Conservation (phyloP, 2,329 filamentous ascomycete species). For the Corinectria fuckeliana region DNA sequence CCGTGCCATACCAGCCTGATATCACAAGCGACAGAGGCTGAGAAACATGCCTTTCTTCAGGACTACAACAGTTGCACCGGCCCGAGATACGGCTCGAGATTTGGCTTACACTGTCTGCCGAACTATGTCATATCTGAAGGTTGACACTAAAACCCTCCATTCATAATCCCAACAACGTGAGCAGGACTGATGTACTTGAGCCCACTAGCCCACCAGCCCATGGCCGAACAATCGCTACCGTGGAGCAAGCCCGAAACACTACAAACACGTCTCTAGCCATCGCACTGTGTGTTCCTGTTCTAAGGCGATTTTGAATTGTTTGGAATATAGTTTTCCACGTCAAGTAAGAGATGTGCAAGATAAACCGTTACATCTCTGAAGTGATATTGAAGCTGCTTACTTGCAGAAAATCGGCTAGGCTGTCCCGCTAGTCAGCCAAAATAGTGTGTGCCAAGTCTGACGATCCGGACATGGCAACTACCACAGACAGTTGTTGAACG, state of each 20-base stretch:
- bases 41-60: no score
- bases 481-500: neutral
- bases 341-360: neutral
- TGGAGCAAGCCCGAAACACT: neutral
- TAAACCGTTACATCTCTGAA: neutral
- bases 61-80: no score
- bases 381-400: neutral
- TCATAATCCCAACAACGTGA: neutral
- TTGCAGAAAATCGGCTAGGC: neutral
- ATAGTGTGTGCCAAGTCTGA: neutral
- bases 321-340: neutral
- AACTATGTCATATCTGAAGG: no score
- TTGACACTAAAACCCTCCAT: neutral
- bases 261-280: neutral
- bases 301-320: neutral
- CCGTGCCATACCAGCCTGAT: neutral
- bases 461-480: neutral
- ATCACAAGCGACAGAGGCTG: no score
- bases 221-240: neutral
- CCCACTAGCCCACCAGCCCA: neutral
- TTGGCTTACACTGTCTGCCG: no score
- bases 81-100: no score
- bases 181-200: neutral
- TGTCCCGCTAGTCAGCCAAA: neutral
- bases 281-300: neutral